Base-by-base conservation (phyloP, 805 yeast species). In the Saccharomycopsis guyanensis region DNA sequence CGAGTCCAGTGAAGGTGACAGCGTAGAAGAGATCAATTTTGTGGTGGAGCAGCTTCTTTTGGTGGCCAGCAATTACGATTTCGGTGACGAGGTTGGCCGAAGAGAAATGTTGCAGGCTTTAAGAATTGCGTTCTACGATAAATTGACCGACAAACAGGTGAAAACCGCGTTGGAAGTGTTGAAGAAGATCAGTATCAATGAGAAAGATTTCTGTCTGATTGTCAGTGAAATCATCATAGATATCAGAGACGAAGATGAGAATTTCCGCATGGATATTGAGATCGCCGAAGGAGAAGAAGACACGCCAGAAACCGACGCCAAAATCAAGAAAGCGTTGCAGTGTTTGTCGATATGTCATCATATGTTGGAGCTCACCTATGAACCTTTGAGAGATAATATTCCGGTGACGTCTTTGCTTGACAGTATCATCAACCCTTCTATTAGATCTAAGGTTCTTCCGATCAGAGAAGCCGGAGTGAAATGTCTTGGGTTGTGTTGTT, bases 71-170 rank as follows among this genome's bases (percentile, higher is more conserved):
- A 75, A 76, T 33, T 83, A 82, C 58, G 97, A 93, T 60, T 87
- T 78, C 57, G 82, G 87, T 55, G 97, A 93, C 66, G 96, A 89
- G 61, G 75, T 84, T 40, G 96, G 97, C 18, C 75, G 96, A 58
- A 73, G 95, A 60, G 78, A 78, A 38, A 78, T 87, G 76, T 64
- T 84, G 34, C 72, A 69, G 25, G 70, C 76, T 1, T 63, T 80
- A 3, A 70, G 86, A 66, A 67, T 80, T n/a, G 65, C 83, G 47
- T 71, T 80, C 1, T 70, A 74, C 36, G 82, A 77, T 43, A 68
- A 72, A 13, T 66, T 84, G 22, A 62, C 76, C 1, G 86, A 77
- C 47, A 58, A 65, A 4, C 65, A 80, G 25, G 71, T 78, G 22
- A 72, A 73, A 33, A 68, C 75, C 10, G 71, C 85, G 2, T 70